Conservation (phyloP, 1,139 yeast genomes). For the Kazachstania sp. region DNA sequence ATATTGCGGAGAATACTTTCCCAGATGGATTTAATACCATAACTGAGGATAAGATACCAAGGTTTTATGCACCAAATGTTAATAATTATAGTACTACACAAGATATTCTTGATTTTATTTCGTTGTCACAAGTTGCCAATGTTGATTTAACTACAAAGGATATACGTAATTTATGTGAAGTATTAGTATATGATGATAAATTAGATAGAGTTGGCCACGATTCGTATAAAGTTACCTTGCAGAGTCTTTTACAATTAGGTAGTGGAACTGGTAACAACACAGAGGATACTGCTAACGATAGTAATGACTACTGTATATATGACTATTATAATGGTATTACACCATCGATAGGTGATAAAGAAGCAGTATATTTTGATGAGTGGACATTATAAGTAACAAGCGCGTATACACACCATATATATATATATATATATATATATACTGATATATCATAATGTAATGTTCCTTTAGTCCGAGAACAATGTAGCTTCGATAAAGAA, state of each 20-base stretch:
- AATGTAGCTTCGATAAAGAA: too few relatives aligned
- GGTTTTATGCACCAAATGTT: slow-evolving; percentile 48
- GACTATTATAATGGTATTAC: slow-evolving; percentile 30
- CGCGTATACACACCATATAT: too few relatives aligned
- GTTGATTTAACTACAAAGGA: slow-evolving; percentile 71
- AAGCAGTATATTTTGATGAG: slow-evolving; percentile 35
- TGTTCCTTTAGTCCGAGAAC: background rate
- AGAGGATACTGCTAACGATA: slow-evolving; percentile 16
- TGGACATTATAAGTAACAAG: slow-evolving; percentile 34
- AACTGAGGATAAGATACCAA: slow-evolving; percentile 19
- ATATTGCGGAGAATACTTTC: slow-evolving; percentile 62
- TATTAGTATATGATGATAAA: slow-evolving; percentile 77
- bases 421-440: too few relatives aligned
- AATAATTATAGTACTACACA: slow-evolving; percentile 61
- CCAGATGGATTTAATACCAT: slow-evolving; percentile 52
- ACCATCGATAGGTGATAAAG: slow-evolving; percentile 29
- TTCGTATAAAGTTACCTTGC: slow-evolving; percentile 52
- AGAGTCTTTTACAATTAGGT: slow-evolving; percentile 34
- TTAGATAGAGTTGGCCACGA: slow-evolving; percentile 55
- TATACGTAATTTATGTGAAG: slow-evolving; percentile 78
- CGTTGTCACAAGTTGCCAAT: slow-evolving; percentile 66
- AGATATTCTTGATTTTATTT: slow-evolving; percentile 67
- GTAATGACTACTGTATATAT: slow-evolving; percentile 33
- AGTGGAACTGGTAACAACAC: too few relatives aligned
- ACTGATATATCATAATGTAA: too few relatives aligned